Conservation (phyloP, 768 basidiomycete species). For the Xanthoconium stramineum region DNA sequence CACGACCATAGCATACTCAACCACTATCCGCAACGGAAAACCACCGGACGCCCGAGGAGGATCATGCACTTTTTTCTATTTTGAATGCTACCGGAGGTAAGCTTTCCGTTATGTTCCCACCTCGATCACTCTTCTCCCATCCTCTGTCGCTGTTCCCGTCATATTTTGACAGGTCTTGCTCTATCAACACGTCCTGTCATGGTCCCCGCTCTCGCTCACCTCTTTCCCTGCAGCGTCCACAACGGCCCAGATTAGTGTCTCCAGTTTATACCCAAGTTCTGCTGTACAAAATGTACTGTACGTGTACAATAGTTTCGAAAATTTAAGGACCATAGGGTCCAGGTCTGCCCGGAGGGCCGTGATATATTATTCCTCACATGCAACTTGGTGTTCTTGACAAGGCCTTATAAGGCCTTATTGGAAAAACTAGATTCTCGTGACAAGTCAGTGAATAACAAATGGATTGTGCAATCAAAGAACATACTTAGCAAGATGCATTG, state of each 20-base stretch:
- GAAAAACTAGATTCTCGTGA: too few relatives aligned
- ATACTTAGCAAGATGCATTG: too few relatives aligned
- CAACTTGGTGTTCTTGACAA: too few relatives aligned
- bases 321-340: too few relatives aligned
- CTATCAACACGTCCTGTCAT: constrained; percentile 6
- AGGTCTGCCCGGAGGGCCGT: too few relatives aligned
- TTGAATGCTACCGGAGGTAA: constrained; percentile 26
- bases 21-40: constrained; percentile 23
- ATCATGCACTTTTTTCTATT: constrained; percentile 8
- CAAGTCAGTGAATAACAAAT: too few relatives aligned
- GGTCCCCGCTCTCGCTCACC: constrained; percentile 2
- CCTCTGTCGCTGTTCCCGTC: constrained; percentile 8
- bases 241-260: neutral
- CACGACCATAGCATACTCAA: neutral
- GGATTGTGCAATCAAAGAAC: too few relatives aligned
- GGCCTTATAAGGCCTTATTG: too few relatives aligned
- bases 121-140: constrained; percentile 12
- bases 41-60: constrained; percentile 18
- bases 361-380: too few relatives aligned
- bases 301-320: too few relatives aligned
- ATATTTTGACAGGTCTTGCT: constrained; percentile 8
- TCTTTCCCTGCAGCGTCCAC: constrained; percentile 4
- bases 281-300: too few relatives aligned
- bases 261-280: neutral
- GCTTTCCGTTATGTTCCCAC: constrained; percentile 12